Evolutionary conservation across 1,284 basidiomycete genomes (phyloP), one percentile per base, ranked within the genome.

Genomic region (Phylloporus sp.): DNA sequence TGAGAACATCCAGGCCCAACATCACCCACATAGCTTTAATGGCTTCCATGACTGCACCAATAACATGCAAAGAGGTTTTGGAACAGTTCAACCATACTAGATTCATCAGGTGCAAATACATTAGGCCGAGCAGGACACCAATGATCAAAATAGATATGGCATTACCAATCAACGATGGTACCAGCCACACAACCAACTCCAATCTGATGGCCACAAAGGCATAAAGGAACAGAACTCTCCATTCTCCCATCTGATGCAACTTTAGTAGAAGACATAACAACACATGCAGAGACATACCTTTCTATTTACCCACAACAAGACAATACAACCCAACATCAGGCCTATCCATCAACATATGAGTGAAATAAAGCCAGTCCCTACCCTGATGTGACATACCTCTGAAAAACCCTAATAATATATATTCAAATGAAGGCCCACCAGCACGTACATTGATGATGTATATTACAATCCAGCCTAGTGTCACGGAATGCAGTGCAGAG

Each of bases 31-130:
- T 98, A 5, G 94, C 93, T 79, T 99, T 98, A 72, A 99, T 86
- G 1, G 96, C 96, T 59, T 97, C 95, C 93, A 96, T 96, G 56
- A 97, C 93, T 6, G 95, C 94, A 40, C 95, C 95, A 69, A 99
- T 98, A 65, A 99, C 96, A 80, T 99, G 98, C 4, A 98, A 98
- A 37, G 91, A 94, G 1, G 96, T 98, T 81, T 99, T 97, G 76
- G 98, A 98, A 77, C 96, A 96, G 77, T 99, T 99, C 6, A 98
- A 98, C 96, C 97, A 99, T 29, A 99, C 93, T 32, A 99, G 86
- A 37, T 82, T 83, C 77, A 87, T 82, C 37, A 80, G 75, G 64
- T 86, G 83, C 2, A 86, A 85, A 66, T 82, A 88, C 70, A 86
- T 81, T 1, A 86, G 87, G 7, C 82, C 82, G 20, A 85, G 64